A percentile compares a stretch with the other conserved stretches of the same genome.
phyloP scores from a whole-genome alignment of 306 rosid genomes.

The Cucumis melo region DNA sequence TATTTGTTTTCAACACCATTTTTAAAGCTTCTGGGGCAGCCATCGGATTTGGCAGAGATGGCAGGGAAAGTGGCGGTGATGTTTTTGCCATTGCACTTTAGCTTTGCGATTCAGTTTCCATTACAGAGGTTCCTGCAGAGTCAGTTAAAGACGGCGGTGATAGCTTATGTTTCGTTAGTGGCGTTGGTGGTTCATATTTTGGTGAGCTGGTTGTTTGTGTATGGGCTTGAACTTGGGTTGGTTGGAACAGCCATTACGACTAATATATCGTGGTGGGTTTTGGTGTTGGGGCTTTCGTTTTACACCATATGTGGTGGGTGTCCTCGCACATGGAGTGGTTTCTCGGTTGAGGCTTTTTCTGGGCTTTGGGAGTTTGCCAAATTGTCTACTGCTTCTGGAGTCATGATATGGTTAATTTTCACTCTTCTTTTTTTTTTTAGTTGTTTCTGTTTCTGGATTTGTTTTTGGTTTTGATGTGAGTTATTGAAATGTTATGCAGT shows the following conservation, averaged over 20 bases:
- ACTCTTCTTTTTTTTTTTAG: not conserved
- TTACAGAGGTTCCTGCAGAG: conserved; percentile 49
- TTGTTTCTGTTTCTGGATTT: too few species aligned
- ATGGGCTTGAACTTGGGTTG: conserved; percentile 34
- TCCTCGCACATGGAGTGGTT: conserved; percentile 59
- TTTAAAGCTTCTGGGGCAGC: conserved; percentile 48
- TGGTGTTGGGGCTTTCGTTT: conserved; percentile 31
- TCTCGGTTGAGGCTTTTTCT: conserved; percentile 61
- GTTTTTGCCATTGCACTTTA: conserved; percentile 50
- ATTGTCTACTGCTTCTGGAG: conserved; percentile 63
- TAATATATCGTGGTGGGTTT: conserved; percentile 54
- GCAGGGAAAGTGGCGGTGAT: conserved; percentile 32
- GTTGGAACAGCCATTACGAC: conserved; percentile 41
- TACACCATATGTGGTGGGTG: conserved; percentile 54
- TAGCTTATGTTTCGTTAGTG: conserved; percentile 32
- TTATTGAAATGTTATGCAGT: conserved; percentile 16
- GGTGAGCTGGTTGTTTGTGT: conserved; percentile 55
- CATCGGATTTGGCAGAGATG: conserved; percentile 38
- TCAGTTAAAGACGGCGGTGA: conserved; percentile 34
- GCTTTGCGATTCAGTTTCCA: conserved; percentile 58
- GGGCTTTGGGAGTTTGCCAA: conserved; percentile 66
- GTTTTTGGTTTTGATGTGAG: not conserved
- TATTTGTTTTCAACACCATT: conserved; percentile 41
- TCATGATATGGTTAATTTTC: conserved; percentile 58
- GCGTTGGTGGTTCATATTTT: conserved; percentile 33